Evolutionary conservation across 495 filamentous ascomycete genomes (phyloP).

Genomic region (Neurospora sp.): DNA sequence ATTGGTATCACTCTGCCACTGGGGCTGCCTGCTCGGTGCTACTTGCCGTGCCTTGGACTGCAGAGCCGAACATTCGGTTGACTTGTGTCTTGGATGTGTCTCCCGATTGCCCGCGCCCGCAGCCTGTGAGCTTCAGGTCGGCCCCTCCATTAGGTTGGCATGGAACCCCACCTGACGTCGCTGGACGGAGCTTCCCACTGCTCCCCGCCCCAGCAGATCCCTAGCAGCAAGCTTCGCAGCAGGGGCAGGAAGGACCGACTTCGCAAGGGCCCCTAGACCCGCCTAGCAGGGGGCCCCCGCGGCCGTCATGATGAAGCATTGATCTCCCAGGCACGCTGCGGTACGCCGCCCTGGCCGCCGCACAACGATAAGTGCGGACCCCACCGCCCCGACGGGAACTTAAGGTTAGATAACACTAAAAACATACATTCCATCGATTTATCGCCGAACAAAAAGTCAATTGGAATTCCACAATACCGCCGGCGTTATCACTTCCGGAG

Average conservation of each 20-base stretch:
- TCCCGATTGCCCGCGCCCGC: background rate
- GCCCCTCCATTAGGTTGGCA: background rate
- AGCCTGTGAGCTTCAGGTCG: background rate
- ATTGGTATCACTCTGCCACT: background rate
- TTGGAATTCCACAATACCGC: background rate
- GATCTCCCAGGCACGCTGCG: background rate
- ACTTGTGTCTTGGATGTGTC: background rate
- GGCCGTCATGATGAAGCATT: background rate
- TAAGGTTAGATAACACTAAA: background rate
- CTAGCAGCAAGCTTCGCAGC: background rate
- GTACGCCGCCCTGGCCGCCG: background rate
- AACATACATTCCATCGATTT: background rate
- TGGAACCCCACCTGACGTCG: slow-evolving; percentile 17
- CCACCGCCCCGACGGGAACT: background rate
- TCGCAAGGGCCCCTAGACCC: background rate
- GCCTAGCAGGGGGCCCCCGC: background rate
- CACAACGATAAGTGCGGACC: background rate
- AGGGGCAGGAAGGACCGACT: background rate
- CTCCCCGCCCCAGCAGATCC: background rate
- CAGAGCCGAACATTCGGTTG: background rate
- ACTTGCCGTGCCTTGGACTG: background rate
- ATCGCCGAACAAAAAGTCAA: background rate
- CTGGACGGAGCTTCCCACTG: background rate
- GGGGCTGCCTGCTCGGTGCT: background rate
- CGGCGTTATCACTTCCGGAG: background rate